Conservation (phyloP, 163 green algal genomes). For the Prototheca cutis region DNA sequence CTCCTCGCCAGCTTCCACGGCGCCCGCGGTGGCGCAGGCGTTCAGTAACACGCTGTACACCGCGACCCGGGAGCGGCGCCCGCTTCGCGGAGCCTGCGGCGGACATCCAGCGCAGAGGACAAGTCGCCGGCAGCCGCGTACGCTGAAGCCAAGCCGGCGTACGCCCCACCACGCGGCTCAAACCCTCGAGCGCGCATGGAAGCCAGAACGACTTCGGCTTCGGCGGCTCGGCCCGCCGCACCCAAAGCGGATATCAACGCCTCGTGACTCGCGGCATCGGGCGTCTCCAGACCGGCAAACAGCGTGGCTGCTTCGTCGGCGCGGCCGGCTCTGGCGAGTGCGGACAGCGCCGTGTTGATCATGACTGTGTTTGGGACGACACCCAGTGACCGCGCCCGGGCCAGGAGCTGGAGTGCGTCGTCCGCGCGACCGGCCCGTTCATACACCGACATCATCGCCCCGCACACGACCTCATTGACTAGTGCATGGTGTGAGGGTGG, state of each 20-base stretch:
- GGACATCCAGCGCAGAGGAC: slow-evolving; percentile 46
- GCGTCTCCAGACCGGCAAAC: slow-evolving; percentile 34
- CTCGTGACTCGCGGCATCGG: slow-evolving; percentile 61
- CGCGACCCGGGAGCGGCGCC: too few species aligned
- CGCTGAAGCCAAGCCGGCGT: slow-evolving; percentile 65
- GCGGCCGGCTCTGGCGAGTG: slow-evolving; percentile 59
- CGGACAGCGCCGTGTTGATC: slow-evolving; percentile 71
- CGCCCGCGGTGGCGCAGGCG: too few species aligned
- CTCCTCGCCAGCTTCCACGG: too few species aligned
- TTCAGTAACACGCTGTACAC: too few species aligned
- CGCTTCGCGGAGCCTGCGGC: too few species aligned
- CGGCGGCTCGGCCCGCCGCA: slow-evolving; percentile 37
- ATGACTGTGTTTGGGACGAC: slow-evolving; percentile 63
- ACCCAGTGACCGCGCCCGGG: slow-evolving; percentile 44
- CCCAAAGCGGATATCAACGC: slow-evolving; percentile 66
- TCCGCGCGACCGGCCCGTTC: slow-evolving; percentile 56
- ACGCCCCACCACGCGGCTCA: slow-evolving; percentile 59
- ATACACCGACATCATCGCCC: slow-evolving; percentile 68
- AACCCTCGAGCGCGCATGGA: slow-evolving; percentile 26
- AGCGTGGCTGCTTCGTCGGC: slow-evolving; percentile 44
- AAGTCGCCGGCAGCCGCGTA: slow-evolving; percentile 50
- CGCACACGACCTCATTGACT: slow-evolving; percentile 54
- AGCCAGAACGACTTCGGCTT: slow-evolving; percentile 28
- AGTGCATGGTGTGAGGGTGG: too few species aligned
- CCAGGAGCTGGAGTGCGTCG: slow-evolving; percentile 49